A percentile compares a stretch with the other conserved stretches of the same genome.
These are phyloP conservation scores for Zostera marina DNA, from an alignment of 116 monocot genomes.

Conservation along the genomic window DNA sequence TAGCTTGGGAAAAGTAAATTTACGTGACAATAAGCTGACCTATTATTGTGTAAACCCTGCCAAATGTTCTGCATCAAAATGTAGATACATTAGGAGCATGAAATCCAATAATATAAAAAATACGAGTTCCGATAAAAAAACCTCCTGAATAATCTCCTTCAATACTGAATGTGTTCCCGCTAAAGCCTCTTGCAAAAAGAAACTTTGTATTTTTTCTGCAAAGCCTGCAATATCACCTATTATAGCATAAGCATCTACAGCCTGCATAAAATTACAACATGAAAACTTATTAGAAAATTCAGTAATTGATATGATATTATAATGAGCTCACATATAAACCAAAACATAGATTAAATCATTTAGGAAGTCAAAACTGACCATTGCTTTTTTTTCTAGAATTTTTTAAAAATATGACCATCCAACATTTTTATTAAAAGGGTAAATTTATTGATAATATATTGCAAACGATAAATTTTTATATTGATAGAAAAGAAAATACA, in stretches of 20 bases:
- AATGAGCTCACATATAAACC: too few species aligned
- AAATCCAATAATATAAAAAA: background rate
- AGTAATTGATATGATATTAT: constrained; percentile 1
- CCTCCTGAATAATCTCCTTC: constrained; percentile 72
- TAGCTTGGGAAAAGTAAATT: background rate
- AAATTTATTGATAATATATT: too few species aligned
- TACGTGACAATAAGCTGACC: constrained; percentile 18
- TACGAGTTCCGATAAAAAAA: constrained; percentile 10
- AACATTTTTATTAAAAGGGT: too few species aligned
- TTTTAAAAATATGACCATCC: too few species aligned
- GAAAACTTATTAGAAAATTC: constrained; percentile 2
- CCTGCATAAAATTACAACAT: constrained; percentile 41
- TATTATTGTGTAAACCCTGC: constrained; percentile 36
- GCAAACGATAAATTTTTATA: too few species aligned
- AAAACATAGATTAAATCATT: too few species aligned
- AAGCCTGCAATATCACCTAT: constrained; percentile 82
- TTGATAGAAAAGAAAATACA: too few species aligned
- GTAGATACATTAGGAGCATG: background rate
- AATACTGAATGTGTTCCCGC: constrained; percentile 71
- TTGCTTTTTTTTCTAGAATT: too few species aligned
- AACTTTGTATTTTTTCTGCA: constrained; percentile 96
- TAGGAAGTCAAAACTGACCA: too few species aligned
- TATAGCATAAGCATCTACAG: constrained; percentile 91
- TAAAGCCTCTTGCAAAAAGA: constrained; percentile 96
- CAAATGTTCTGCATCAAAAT: constrained; percentile 56